These are phyloP conservation scores for Triticum turgidum DNA, from an alignment of 176 grass and related monocot species.

Conservation along the genomic window DNA sequence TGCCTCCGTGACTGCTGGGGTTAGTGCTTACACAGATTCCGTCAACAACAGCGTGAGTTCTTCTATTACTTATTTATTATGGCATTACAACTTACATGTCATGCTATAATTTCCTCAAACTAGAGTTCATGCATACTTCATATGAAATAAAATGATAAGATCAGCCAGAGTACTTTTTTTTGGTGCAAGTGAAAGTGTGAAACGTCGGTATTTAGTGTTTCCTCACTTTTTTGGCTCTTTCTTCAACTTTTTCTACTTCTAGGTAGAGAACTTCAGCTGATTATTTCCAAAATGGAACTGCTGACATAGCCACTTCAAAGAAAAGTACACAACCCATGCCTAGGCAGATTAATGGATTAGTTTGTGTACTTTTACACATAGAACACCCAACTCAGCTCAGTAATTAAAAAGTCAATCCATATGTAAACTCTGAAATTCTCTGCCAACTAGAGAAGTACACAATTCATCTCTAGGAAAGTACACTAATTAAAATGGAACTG, in stretches of 20 bases:
- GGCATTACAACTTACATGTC: conserved; percentile 1
- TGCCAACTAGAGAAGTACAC: not conserved
- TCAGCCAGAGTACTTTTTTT: not conserved
- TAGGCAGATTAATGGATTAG: not conserved
- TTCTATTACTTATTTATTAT: conserved; percentile 42
- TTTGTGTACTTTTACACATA: not conserved
- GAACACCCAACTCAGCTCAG: not conserved
- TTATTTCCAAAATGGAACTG: conserved; percentile 5
- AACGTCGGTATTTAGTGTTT: not conserved
- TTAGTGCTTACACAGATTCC: conserved; percentile 54
- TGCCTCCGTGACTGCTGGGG: conserved; percentile 22
- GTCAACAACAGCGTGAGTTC: conserved; percentile 69
- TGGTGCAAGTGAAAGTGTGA: not conserved
- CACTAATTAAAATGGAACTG: not conserved
- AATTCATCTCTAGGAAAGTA: not conserved
- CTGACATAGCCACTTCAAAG: not conserved
- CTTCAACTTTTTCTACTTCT: conserved; percentile 9
- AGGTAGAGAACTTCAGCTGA: conserved; percentile 5
- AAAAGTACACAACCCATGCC: not conserved
- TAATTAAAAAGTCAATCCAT: not conserved
- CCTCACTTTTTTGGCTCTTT: not conserved
- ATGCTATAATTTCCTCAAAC: not conserved
- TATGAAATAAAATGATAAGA: not conserved
- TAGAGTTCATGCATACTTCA: conserved; percentile 18
- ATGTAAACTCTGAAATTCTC: not conserved